Conservation (phyloP, 345 rosid species). For the Populus deltoides region DNA sequence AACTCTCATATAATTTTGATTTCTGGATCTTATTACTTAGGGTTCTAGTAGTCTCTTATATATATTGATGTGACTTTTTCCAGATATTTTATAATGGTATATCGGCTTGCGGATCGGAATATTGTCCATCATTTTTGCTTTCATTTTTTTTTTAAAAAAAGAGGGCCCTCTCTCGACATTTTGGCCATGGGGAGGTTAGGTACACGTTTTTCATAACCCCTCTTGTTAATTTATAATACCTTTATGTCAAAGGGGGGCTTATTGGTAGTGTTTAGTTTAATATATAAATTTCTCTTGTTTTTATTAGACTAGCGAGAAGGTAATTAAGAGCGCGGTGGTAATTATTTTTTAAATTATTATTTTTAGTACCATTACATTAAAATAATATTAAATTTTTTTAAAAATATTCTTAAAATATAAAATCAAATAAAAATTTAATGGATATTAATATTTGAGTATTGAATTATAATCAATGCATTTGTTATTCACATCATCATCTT, state of each 20-base stretch:
- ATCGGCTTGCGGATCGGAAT: background rate
- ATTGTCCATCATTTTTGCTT: background rate
- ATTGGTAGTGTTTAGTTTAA: background rate
- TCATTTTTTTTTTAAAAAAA: background rate
- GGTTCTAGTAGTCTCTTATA: background rate
- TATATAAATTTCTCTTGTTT: background rate
- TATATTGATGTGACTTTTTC: background rate
- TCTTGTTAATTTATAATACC: background rate
- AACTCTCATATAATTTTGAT: too few species aligned
- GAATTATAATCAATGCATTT: too few species aligned
- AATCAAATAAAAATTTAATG: too few species aligned
- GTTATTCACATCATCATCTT: background rate
- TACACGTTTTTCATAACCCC: background rate
- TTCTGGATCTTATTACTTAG: background rate
- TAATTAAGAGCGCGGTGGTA: too few species aligned
- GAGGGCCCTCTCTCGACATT: background rate
- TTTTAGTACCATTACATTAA: too few species aligned
- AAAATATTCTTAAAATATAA: too few species aligned
- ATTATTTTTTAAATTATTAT: too few species aligned
- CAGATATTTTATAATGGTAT: background rate
- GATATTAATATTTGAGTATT: too few species aligned
- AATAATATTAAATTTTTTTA: too few species aligned
- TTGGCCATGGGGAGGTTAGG: background rate
- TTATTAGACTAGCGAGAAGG: fast-evolving
- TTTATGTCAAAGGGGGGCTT: background rate